Conservation (phyloP, 306 rosid genomes). For the Cucumis hystrix region DNA sequence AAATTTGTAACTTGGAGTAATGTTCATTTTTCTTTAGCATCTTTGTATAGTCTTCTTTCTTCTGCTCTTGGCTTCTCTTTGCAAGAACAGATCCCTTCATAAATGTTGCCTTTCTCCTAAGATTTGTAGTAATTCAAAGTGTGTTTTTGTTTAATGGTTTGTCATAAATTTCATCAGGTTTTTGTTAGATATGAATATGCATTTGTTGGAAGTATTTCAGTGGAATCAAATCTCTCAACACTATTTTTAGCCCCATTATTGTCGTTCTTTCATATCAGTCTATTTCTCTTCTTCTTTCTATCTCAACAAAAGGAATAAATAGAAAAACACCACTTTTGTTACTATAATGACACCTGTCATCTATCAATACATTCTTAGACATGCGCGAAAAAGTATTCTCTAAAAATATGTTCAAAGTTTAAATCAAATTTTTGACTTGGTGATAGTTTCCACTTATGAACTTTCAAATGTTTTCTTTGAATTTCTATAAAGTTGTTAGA, state of each 20-base stretch:
- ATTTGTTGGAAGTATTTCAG: background rate
- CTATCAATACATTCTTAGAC: too few relatives aligned
- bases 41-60: conserved; percentile 2
- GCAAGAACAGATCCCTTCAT: conserved; percentile 14
- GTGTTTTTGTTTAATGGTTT: background rate
- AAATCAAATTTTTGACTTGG: too few relatives aligned
- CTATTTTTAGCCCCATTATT: background rate
- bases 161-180: background rate
- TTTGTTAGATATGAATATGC: background rate
- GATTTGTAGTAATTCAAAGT: background rate
- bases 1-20: conserved; percentile 1
- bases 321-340: too few relatives aligned
- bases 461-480: too few relatives aligned
- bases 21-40: background rate
- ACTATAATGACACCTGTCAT: too few relatives aligned
- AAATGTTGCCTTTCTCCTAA: background rate
- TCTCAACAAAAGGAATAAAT: too few relatives aligned
- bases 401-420: too few relatives aligned
- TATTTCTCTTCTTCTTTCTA: too few relatives aligned
- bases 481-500: too few relatives aligned
- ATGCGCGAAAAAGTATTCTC: too few relatives aligned
- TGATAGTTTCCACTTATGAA: too few relatives aligned
- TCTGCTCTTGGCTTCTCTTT: background rate
- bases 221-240: background rate
- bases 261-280: background rate